Evolutionary conservation across 2,329 filamentous ascomycete genomes (phyloP), one percentile per base, ranked within the genome.

Genomic region (Talaromyces sp.): DNA sequence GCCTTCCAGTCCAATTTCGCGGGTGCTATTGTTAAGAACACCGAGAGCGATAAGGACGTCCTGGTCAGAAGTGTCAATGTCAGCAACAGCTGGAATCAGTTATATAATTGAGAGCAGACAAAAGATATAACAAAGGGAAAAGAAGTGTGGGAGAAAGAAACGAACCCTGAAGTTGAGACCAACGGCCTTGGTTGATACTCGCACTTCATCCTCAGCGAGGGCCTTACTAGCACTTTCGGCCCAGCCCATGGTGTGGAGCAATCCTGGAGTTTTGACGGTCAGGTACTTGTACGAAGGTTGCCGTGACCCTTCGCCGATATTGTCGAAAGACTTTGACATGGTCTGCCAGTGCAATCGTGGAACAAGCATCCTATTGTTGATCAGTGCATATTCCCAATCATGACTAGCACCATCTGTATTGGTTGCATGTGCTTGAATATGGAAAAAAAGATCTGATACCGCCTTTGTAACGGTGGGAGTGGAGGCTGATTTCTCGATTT

Each of bases 211-310:
- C 2, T 59, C 63, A 6, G 58, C 11, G 8, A 61, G 27, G 3
- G 17, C 6, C 11, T 17, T 9, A 7, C 5, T 33, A 9, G 41
- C 19, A 11, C 31, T 9, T 19, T 61, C 25, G 25, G 11, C 52
- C 73, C 73, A 76, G 6, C 62, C 52, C 33, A 75, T 59, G 2
- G 70, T 66, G 13, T 61, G 25, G 8, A 75, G 47, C 7, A 66
- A 67, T 1, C 73, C 73, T 3, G 65, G 63, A 27, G 68, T 70
- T 3, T 65, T 66, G 7, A 70, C 69, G 4, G 63, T 64, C 13
- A 4, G 33, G n/a, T n/a, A 68, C 67, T 3, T 67, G 50, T 52
- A 68, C 61, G 19, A 67, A 57, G 1, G 65, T 65, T 1, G 63
- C 62, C 27, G 70, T 67, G 47, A 5, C 60, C 7, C 11, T 5